phyloP scores from a whole-genome alignment of 164 flowering plant species.

The Kalanchoe fedtschenkoi region DNA sequence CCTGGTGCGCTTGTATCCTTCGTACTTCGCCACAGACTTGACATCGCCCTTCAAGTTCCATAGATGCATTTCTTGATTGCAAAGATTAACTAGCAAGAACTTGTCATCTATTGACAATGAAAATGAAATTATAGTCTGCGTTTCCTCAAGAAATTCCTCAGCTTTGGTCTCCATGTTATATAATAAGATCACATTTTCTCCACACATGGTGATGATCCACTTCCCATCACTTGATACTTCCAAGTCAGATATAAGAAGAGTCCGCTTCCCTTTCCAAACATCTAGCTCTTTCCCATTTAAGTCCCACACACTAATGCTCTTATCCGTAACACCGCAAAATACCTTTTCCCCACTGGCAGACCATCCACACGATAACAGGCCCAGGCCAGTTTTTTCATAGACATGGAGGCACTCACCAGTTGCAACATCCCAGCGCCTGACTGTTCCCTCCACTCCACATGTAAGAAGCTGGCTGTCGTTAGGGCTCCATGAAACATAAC shows the following conservation, averaged over 20 bases:
- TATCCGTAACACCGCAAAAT: constrained; percentile 31
- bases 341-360: constrained; percentile 13
- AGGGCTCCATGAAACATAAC: constrained; percentile 69
- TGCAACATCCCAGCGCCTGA: constrained; percentile 68
- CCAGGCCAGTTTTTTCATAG: constrained; percentile 15
- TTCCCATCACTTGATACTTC: constrained; percentile 65
- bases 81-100: constrained; percentile 55
- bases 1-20: constrained; percentile 65
- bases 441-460: constrained; percentile 65
- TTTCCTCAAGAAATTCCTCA: constrained; percentile 51
- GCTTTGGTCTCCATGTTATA: constrained; percentile 43
- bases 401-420: constrained; percentile 71
- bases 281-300: constrained; percentile 72
- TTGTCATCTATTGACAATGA: constrained; percentile 47
- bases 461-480: constrained; percentile 65
- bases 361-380: constrained; percentile 19
- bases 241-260: constrained; percentile 58
- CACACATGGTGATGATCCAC: constrained; percentile 48
- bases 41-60: constrained; percentile 55
- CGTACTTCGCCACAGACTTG: constrained; percentile 40
- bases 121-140: constrained; percentile 53
- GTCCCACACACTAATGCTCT: constrained; percentile 84
- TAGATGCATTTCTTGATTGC: constrained; percentile 68
- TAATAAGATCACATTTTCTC: constrained; percentile 37
- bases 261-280: constrained; percentile 61